Percentiles rank a stretch among this genome's conserved stretches.
These are phyloP conservation scores for Salmacisia buchloeana DNA, from an alignment of 1,284 basidiomycete species.

Conservation along the genomic window DNA sequence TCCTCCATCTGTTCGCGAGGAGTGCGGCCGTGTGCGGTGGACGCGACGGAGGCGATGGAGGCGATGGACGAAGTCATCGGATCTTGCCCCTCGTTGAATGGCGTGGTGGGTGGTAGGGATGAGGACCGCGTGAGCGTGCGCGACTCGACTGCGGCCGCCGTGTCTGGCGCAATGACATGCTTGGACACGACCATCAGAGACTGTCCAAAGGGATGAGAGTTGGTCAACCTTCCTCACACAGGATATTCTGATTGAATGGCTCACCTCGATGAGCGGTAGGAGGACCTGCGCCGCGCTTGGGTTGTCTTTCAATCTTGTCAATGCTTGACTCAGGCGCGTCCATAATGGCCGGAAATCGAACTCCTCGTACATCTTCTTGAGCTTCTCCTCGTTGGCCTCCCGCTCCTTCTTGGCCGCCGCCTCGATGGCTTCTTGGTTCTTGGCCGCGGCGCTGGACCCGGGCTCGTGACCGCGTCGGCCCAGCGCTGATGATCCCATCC, in stretches of 20 bases:
- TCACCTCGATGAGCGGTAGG: slow-evolving; percentile 43
- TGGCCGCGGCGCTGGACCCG: background rate
- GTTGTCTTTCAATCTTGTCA: slow-evolving; percentile 41
- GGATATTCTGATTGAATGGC: slow-evolving; percentile 5
- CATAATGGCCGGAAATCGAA: slow-evolving; percentile 45
- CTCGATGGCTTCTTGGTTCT: background rate
- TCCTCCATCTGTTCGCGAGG: slow-evolving; percentile 59
- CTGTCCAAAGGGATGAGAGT: slow-evolving; percentile 8
- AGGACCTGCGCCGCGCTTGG: slow-evolving; percentile 45
- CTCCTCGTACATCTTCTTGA: slow-evolving; percentile 44
- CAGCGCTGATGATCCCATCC: background rate
- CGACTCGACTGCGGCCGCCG: background rate
- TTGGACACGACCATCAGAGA: slow-evolving; percentile 94
- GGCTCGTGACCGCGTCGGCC: too few species aligned
- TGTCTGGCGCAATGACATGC: slow-evolving; percentile 59
- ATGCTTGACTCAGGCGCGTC: slow-evolving; percentile 40
- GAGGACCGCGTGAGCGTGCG: slow-evolving; percentile 14
- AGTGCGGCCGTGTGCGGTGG: slow-evolving; percentile 10
- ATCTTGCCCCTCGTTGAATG: slow-evolving; percentile 13
- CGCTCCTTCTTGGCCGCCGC: slow-evolving; percentile 13
- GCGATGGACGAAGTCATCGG: slow-evolving; percentile 11
- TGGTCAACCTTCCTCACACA: background rate
- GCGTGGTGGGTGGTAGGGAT: slow-evolving; percentile 22
- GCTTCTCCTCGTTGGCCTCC: slow-evolving; percentile 58
- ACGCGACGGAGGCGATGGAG: background rate